phyloP scores from a whole-genome alignment of 495 filamentous ascomycete genomes.

The Penicillium lividum region DNA sequence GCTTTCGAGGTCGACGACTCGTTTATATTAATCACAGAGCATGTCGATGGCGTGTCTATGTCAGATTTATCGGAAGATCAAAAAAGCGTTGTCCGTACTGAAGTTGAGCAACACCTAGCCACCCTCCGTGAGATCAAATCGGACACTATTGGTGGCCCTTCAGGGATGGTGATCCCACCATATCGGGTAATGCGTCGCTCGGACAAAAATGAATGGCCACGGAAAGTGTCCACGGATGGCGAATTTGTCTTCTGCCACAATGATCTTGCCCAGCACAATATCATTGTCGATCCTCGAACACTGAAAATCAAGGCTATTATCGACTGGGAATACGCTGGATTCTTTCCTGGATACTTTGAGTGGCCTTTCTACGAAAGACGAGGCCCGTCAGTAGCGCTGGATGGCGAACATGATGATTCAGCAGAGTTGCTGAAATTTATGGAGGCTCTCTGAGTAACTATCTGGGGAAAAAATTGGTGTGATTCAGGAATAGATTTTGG shows the following conservation, averaged over 20 bases:
- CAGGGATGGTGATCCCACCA: constrained; percentile 16
- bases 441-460: too few species aligned
- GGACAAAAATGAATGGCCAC: constrained; percentile 11
- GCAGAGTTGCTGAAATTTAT: constrained; percentile 12
- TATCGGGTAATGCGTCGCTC: constrained; percentile 7
- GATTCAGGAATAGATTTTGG: too few species aligned
- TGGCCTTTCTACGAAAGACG: constrained; percentile 21
- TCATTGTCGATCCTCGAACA: constrained; percentile 33
- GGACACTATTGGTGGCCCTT: constrained; percentile 13
- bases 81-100: constrained; percentile 8
- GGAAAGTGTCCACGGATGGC: neutral
- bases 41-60: constrained; percentile 13
- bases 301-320: constrained; percentile 34
- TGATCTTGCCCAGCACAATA: constrained; percentile 33
- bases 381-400: constrained; percentile 11
- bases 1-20: constrained; percentile 18
- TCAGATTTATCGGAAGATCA: constrained; percentile 9
- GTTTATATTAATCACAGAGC: constrained; percentile 12
- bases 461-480: too few species aligned
- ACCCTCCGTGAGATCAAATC: constrained; percentile 14
- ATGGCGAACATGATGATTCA: constrained; percentile 16
- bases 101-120: constrained; percentile 10
- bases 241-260: constrained; percentile 38
- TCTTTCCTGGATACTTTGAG: constrained; percentile 30
- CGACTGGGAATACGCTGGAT: constrained; percentile 42